Conservation (phyloP, 805 yeast species). For the Candida takata region DNA sequence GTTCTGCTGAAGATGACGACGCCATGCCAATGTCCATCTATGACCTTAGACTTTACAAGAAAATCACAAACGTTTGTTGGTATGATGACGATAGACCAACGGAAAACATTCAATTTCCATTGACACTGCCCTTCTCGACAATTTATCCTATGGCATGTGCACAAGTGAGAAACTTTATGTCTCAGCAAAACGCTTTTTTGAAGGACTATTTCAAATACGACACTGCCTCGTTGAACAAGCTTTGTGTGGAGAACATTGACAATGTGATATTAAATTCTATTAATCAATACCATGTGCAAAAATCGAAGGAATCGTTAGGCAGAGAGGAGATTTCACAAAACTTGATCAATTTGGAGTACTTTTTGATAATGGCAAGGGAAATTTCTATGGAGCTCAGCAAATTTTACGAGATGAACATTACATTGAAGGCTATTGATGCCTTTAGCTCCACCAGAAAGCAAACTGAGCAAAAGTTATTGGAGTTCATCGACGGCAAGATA, state of each 20-base stretch:
- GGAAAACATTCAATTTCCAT: slow-evolving; percentile 35
- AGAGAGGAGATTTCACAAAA: slow-evolving; percentile 91
- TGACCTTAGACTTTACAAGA: slow-evolving; percentile 50
- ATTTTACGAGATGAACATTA: slow-evolving; percentile 34
- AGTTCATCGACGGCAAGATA: slow-evolving; percentile 74
- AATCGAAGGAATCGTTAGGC: slow-evolving; percentile 55
- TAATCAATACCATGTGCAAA: slow-evolving; percentile 51
- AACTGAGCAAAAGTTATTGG: slow-evolving; percentile 77
- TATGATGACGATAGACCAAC: slow-evolving; percentile 46
- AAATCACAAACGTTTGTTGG: slow-evolving; percentile 64
- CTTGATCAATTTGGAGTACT: slow-evolving; percentile 80
- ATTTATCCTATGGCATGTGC: slow-evolving; percentile 84
- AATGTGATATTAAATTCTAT: slow-evolving; percentile 60
- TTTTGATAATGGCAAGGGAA: slow-evolving; percentile 66
- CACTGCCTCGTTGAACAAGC: slow-evolving; percentile 50
- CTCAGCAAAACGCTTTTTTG: slow-evolving; percentile 57
- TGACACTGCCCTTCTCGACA: slow-evolving; percentile 79
- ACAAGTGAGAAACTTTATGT: slow-evolving; percentile 57
- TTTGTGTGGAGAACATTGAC: slow-evolving; percentile 59
- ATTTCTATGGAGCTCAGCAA: slow-evolving; percentile 34
- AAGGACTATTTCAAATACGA: slow-evolving; percentile 59
- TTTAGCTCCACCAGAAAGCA: slow-evolving; percentile 54
- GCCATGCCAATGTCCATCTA: slow-evolving; percentile 80
- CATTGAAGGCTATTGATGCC: slow-evolving; percentile 44
- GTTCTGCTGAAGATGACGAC: slow-evolving; percentile 68